Evolutionary conservation across 306 rosid genomes (phyloP).

Genomic region (Fragaria ananassa): DNA sequence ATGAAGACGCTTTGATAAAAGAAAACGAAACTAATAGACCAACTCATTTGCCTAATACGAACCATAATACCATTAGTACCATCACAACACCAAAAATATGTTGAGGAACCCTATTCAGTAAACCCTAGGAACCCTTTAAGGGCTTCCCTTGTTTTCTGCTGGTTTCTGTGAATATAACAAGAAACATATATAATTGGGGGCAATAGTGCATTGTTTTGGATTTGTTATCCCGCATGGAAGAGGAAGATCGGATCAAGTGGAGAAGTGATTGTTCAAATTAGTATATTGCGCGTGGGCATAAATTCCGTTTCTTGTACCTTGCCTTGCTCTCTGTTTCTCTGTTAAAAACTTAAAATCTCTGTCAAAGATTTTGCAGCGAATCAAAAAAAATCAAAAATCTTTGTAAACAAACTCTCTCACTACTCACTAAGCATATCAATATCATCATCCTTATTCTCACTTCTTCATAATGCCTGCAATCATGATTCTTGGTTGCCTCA

Average conservation of each 20-base stretch:
- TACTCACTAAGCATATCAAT: background rate
- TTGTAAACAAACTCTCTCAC: background rate
- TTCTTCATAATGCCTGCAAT: slow-evolving; percentile 89
- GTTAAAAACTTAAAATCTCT: slow-evolving; percentile 17
- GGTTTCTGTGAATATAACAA: no score
- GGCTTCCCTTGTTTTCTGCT: background rate
- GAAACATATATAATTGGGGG: no score
- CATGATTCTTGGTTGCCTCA: slow-evolving; percentile 94
- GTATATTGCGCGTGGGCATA: slow-evolving; percentile 49
- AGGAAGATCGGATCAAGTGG: background rate
- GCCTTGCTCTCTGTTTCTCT: background rate
- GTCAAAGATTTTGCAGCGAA: slow-evolving; percentile 34
- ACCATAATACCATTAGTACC: background rate
- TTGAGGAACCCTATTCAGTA: background rate
- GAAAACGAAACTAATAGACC: background rate
- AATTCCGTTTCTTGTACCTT: slow-evolving; percentile 44
- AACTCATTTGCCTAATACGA: background rate
- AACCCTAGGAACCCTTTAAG: background rate
- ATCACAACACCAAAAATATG: background rate
- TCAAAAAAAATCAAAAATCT: slow-evolving; percentile 8
- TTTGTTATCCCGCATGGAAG: background rate
- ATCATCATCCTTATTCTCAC: slow-evolving; percentile 53
- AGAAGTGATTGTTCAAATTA: slow-evolving; percentile 4
- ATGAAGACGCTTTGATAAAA: no score
- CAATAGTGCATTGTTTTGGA: background rate